These are phyloP conservation scores for Trametes meyenii DNA, from an alignment of 768 basidiomycete species.

Conservation along the genomic window DNA sequence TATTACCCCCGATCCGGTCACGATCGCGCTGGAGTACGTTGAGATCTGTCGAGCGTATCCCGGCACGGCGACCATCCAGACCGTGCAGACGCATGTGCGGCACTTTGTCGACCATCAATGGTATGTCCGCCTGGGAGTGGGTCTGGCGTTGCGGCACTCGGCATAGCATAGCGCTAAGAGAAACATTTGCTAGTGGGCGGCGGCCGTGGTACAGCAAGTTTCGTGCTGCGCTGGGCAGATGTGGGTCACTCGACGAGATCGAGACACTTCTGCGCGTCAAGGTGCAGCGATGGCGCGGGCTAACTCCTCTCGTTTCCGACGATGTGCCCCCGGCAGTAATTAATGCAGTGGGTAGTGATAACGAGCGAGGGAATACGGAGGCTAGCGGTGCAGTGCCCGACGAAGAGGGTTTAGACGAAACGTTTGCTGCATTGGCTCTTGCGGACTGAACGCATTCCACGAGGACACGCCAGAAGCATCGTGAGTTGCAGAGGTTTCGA, in stretches of 20 bases:
- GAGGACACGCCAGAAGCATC: not conserved
- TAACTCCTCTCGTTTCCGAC: slow-evolving; percentile 4
- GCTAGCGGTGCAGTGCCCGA: not conserved
- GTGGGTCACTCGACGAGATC: slow-evolving; percentile 26
- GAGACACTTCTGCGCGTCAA: slow-evolving; percentile 27
- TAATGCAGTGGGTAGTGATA: not conserved
- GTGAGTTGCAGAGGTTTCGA: not conserved
- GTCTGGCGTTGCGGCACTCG: not conserved
- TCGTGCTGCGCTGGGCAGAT: slow-evolving; percentile 25
- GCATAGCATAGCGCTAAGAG: not conserved
- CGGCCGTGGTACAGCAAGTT: slow-evolving; percentile 34
- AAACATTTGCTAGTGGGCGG: slow-evolving; percentile 24
- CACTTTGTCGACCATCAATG: slow-evolving; percentile 72
- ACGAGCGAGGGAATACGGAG: not conserved
- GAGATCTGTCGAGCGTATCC: slow-evolving; percentile 56
- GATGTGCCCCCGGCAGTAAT: not conserved
- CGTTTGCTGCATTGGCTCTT: not conserved
- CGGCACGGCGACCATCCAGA: slow-evolving; percentile 47
- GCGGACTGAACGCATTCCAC: not conserved
- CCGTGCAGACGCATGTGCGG: slow-evolving; percentile 64
- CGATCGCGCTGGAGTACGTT: slow-evolving; percentile 72
- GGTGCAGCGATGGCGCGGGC: slow-evolving; percentile 32
- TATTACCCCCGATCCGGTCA: slow-evolving; percentile 60
- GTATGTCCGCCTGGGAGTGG: slow-evolving; percentile 39
- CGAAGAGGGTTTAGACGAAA: not conserved